Percentiles rank a stretch among this genome's conserved stretches.
Conservation (phyloP, 257 asterid species). For the Nicotiana undulata region DNA sequence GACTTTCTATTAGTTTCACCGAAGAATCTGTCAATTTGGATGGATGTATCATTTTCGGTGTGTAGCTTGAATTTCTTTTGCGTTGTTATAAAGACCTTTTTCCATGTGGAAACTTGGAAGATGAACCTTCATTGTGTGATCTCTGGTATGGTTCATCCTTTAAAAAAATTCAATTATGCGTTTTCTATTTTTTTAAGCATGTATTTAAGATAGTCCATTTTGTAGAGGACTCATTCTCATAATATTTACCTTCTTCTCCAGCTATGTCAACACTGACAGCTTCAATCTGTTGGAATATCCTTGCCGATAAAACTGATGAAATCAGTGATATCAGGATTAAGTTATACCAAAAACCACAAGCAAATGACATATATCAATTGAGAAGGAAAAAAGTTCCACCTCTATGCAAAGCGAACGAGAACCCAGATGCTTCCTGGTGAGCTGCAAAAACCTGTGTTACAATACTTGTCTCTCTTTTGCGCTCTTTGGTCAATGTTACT, state of each 20-base stretch:
- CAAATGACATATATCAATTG: conserved; percentile 59
- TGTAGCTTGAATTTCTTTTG: neutral
- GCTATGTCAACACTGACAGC: conserved; percentile 64
- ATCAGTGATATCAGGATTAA: conserved; percentile 72
- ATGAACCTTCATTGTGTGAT: neutral
- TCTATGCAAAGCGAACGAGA: conserved; percentile 77
- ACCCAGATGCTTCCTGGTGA: conserved; percentile 95
- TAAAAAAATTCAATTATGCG: neutral
- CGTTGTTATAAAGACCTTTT: neutral
- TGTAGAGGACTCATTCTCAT: neutral
- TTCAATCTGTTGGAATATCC: conserved; percentile 90
- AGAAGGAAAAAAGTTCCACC: conserved; percentile 82
- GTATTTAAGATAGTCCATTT: neutral
- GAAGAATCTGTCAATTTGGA: neutral
- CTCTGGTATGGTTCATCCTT: neutral
- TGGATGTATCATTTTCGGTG: neutral
- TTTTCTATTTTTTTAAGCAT: neutral
- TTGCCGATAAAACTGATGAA: conserved; percentile 88
- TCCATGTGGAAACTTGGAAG: neutral
- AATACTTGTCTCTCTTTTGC: neutral
- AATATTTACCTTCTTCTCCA: conserved; percentile 29
- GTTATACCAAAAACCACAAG: conserved; percentile 84
- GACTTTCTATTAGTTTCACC: neutral
- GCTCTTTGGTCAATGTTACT: neutral
- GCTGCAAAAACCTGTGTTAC: conserved; percentile 10